Evolutionary conservation across 1,284 basidiomycete genomes (phyloP), one percentile per base, ranked within the genome.

Genomic region (Ustilago loliicola): DNA sequence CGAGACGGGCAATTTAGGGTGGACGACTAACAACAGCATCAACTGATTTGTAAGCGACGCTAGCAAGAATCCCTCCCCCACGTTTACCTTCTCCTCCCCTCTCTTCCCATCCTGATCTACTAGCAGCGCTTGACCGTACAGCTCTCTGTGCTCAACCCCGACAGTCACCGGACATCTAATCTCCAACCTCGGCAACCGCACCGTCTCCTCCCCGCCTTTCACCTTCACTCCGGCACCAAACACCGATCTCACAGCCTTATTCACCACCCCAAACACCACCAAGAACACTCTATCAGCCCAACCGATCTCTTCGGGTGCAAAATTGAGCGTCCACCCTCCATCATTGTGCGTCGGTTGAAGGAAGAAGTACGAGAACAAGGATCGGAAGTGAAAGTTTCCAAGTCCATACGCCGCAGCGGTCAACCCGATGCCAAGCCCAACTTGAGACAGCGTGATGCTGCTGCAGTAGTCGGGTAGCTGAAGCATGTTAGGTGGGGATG

Each of bases 11-110:
- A 72, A 36, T 9, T 11, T 6, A 9, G 70, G 70, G 56, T 72
- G 70, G 10, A 72, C 64, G 2, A 72, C 70, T 36, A 72, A 29
- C 54, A 72, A 38, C 34, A 72, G 60, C 70, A 72, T 72, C 50
- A 72, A 13, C 32, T 65, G 70, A 27, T 72, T 72, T 17, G 70
- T 66, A 42, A 66, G 34, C 21, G 70, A 38, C 5, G 70, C 70
- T 17, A 66, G 25, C 42, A 72, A 34, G 34, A 68, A 73, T 11
- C 32, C 17, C 6, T 60, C 34, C 23, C 25, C 54, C 47, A 62
- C 8, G 7, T 21, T 38, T 23, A 53, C 19, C 9, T 27, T 27
- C 19, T 19, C 23, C 38, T 34, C 27, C 10, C 48, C n/a, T 3
- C 30, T 25, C n/a, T 17, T 29, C n/a, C 21, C 40, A 13, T 36